A percentile compares a stretch with the other conserved stretches of the same genome.
These are phyloP conservation scores for Rhodotorula sp. DNA, from an alignment of 1,284 basidiomycete genomes.

Conservation along the genomic window DNA sequence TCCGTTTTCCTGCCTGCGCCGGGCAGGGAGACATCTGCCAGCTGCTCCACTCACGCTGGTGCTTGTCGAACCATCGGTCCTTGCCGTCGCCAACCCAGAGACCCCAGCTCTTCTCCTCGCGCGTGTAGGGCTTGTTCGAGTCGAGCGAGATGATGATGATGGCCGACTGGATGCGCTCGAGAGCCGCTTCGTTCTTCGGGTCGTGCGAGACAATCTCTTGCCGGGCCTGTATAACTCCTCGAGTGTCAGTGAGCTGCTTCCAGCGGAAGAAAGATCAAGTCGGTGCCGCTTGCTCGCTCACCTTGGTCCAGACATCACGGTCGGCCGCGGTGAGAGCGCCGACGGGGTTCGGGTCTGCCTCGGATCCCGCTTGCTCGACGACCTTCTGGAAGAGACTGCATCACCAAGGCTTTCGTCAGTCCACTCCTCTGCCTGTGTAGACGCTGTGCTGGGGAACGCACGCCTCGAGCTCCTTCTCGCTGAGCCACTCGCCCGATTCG, in stretches of 20 bases:
- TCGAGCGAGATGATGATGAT: conserved; percentile 87
- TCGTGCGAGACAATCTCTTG: conserved; percentile 65
- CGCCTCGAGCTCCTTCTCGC: conserved; percentile 73
- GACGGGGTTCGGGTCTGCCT: conserved; percentile 57
- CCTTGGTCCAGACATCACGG: conserved; percentile 85
- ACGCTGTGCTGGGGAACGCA: conserved; percentile 44
- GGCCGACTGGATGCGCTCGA: conserved; percentile 83
- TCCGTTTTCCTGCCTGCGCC: no score
- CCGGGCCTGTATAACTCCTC: conserved; percentile 57
- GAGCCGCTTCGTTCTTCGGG: conserved; percentile 62
- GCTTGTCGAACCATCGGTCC: conserved; percentile 97
- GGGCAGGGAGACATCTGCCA: no score
- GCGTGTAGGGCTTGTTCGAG: conserved; percentile 70
- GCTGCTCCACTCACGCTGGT: conserved; percentile 83
- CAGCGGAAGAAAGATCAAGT: not conserved
- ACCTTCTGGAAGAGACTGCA: conserved; percentile 73
- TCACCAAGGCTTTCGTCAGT: not conserved
- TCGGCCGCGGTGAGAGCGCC: conserved; percentile 86
- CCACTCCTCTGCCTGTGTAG: not conserved
- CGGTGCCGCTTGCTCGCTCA: conserved; percentile 45
- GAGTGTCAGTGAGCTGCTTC: not conserved
- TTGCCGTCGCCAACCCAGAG: conserved; percentile 90
- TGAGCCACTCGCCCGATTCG: conserved; percentile 64
- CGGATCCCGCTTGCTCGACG: conserved; percentile 63
- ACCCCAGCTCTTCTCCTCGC: conserved; percentile 77